These are phyloP conservation scores for Ambrosiella cleistominuta DNA, from an alignment of 2,329 filamentous ascomycete genomes.

Conservation along the genomic window DNA sequence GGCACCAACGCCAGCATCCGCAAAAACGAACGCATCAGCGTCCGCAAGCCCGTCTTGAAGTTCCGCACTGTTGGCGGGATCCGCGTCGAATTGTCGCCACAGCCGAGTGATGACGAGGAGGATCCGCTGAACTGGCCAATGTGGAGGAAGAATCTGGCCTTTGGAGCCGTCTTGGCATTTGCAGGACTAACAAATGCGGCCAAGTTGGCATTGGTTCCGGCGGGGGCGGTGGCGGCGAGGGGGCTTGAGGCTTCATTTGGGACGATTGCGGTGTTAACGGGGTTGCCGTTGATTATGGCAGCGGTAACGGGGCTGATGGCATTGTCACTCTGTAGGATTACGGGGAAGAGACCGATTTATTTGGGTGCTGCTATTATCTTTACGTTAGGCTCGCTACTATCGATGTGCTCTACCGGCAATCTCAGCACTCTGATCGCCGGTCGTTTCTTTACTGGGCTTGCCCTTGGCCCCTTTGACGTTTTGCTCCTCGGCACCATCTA, in stretches of 20 bases:
- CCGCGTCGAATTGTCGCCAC: conserved; percentile 32
- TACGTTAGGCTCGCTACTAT: conserved; percentile 34
- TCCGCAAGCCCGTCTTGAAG: background rate
- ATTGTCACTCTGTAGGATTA: conserved; percentile 27
- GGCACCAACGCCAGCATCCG: background rate
- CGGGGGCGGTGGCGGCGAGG: conserved; percentile 25
- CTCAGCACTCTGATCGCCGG: conserved; percentile 33
- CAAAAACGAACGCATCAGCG: background rate
- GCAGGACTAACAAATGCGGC: conserved; percentile 30
- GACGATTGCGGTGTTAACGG: conserved; percentile 32
- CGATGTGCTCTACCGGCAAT: conserved; percentile 24
- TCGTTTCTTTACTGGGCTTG: conserved; percentile 36
- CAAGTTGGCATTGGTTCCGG: conserved; percentile 37
- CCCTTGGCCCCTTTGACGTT: conserved; percentile 41
- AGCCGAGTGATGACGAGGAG: conserved; percentile 35
- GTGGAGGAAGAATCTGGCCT: conserved; percentile 34
- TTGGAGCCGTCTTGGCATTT: conserved; percentile 29
- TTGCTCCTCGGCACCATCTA: conserved; percentile 34
- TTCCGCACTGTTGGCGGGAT: conserved; percentile 15
- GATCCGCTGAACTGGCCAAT: conserved; percentile 41
- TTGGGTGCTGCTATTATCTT: conserved; percentile 28
- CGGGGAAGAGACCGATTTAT: conserved; percentile 37
- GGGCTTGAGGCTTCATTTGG: conserved; percentile 29
- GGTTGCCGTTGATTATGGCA: conserved; percentile 33
- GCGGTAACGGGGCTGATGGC: conserved; percentile 27